phyloP scores from a whole-genome alignment of 2,329 filamentous ascomycete genomes.

The Diplodia seriata region DNA sequence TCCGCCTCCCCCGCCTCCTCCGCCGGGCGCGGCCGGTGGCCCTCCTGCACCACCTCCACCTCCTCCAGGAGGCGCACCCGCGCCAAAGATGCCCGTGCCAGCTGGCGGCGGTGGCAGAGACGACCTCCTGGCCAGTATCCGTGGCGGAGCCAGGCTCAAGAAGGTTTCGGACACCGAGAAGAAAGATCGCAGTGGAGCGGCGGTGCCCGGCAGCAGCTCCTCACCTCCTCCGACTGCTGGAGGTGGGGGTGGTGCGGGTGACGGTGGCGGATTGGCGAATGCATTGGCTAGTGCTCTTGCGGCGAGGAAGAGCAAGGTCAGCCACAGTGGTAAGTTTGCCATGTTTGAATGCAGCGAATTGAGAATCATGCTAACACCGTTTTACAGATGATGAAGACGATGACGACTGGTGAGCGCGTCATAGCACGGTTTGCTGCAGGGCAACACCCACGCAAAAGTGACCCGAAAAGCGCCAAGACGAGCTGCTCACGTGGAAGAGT shows the following conservation, averaged over 20 bases:
- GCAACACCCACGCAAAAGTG: background rate
- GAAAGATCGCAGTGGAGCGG: conserved; percentile 71
- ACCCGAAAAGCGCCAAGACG: background rate
- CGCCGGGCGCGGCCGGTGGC: conserved; percentile 32
- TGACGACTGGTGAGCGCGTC: conserved; percentile 68
- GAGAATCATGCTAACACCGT: conserved; percentile 39
- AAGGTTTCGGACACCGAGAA: conserved; percentile 77
- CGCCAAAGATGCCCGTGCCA: conserved; percentile 46
- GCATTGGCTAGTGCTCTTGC: conserved; percentile 81
- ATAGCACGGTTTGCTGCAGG: background rate
- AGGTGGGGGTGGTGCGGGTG: conserved; percentile 48
- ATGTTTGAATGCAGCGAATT: background rate
- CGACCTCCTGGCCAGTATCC: conserved; percentile 74
- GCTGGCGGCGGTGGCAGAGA: conserved; percentile 58
- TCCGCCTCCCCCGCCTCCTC: conserved; percentile 54
- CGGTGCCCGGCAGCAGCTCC: conserved; percentile 60
- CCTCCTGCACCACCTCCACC: conserved; percentile 51
- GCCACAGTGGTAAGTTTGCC: conserved; percentile 77
- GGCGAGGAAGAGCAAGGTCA: conserved; percentile 90
- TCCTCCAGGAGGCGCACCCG: conserved; percentile 38
- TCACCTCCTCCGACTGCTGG: conserved; percentile 56
- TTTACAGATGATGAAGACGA: conserved; percentile 74
- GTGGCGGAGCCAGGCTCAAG: conserved; percentile 69
- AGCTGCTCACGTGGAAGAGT: background rate
- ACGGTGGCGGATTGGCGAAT: conserved; percentile 50